Conservation (phyloP, 2,329 filamentous ascomycete genomes). For the Pestalotiopsis sp. region DNA sequence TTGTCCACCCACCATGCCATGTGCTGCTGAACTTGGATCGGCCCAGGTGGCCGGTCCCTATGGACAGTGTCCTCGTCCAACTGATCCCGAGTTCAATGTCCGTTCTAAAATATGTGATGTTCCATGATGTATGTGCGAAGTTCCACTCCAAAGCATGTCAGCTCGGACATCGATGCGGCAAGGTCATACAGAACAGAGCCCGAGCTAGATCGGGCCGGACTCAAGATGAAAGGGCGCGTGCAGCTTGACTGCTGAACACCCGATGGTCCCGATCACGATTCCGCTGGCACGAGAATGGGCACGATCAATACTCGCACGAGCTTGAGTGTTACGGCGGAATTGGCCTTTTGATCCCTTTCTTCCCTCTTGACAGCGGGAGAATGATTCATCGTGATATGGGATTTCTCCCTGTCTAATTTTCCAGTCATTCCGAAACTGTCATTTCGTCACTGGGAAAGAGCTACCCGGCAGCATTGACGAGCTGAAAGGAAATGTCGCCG, state of each 20-base stretch:
- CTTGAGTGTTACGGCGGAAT: neutral
- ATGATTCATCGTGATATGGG: neutral
- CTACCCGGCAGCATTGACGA: too few species aligned
- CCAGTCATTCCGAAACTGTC: neutral
- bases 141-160: too few species aligned
- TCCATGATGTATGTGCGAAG: too few species aligned
- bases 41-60: too few species aligned
- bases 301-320: neutral
- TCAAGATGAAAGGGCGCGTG: neutral
- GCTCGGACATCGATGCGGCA: too few species aligned
- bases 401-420: neutral
- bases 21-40: neutral
- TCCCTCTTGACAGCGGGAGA: neutral
- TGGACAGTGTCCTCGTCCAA: too few species aligned
- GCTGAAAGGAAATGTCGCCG: too few species aligned
- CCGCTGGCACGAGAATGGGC: neutral
- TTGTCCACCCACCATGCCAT: neutral
- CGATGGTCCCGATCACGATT: neutral
- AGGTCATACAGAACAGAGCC: neutral
- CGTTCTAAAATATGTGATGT: too few species aligned
- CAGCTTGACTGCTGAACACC: neutral
- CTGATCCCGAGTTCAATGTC: too few species aligned
- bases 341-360: neutral
- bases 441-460: neutral
- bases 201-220: neutral